Evolutionary conservation across 2,329 filamentous ascomycete genomes (phyloP), one percentile per base, ranked within the genome.

Genomic region (Scytalidium sp.): DNA sequence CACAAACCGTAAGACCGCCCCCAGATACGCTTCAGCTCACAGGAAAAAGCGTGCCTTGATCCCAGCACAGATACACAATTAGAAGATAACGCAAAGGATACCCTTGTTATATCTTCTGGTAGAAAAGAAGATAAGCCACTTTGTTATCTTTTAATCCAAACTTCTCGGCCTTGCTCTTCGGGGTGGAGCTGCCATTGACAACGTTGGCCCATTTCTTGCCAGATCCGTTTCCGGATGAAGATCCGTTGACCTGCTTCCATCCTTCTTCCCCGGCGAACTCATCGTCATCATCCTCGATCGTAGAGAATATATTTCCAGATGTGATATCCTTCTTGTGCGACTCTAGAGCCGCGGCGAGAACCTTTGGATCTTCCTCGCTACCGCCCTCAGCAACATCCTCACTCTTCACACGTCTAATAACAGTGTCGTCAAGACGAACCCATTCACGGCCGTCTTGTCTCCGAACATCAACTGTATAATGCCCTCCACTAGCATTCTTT

Each of bases 391-490:
- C 92, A 19, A 97, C 92, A 55, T 97, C 93, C 63, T 96, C 89
- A 54, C 85, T 86, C 48, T 87, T 82, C 29, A 99, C 84, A 39
- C 91, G 87, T 53, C 88, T 84, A 56, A 99, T 91, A 52, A 90
- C 74, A 0, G 94, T 99, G 66, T 99, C 94, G 62, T 99, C 94
- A 58, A 99, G 83, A 48, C 93, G 88, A 50, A 99, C 88, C 94
- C 94, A 99, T 68, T 97, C 92, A 19, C 83, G 83, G n/a, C 87
- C 90, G 65, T 99, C 94, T 68, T 97, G 93, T 46, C 94, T 87
- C 50, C 92, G 84, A 39, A 97, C 87, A 67, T 99, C 94, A n/a
- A 95, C 93, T 1, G 94, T 99, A 69, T 99, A 99, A 68, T 99
- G 94, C 3, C 94, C 94, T 46, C 90, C 92, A 56, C 88, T 95